Evolutionary conservation across 176 grass and related monocot species (phyloP).

Genomic region (Bolboschoenus planiculmis): DNA sequence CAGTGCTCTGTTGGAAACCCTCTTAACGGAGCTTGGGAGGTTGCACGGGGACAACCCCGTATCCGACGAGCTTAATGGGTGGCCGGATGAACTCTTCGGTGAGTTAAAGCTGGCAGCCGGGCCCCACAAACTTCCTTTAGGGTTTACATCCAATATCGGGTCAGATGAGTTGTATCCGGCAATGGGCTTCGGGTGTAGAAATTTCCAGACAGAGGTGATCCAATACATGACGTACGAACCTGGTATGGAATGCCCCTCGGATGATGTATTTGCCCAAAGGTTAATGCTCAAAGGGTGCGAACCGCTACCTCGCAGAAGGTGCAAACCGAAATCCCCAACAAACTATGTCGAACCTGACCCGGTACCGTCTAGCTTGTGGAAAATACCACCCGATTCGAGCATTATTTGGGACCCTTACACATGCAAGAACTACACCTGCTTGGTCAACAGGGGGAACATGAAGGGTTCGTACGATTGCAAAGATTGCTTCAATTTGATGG

Average conservation of each 20-base stretch:
- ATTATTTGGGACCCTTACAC: slow-evolving; percentile 61
- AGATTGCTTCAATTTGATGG: slow-evolving; percentile 77
- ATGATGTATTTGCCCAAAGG: slow-evolving; percentile 42
- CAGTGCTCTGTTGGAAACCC: slow-evolving; percentile 51
- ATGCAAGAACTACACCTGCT: slow-evolving; percentile 93
- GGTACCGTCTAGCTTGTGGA: slow-evolving; percentile 59
- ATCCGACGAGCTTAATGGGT: slow-evolving; percentile 19
- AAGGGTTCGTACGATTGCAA: slow-evolving; percentile 67
- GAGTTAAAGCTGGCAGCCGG: slow-evolving; percentile 42
- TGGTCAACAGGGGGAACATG: slow-evolving; percentile 39
- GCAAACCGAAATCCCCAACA: slow-evolving; percentile 45
- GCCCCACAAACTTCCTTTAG: slow-evolving; percentile 44
- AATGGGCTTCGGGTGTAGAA: slow-evolving; percentile 32
- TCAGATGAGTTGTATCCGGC: slow-evolving; percentile 35
- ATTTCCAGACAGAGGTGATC: slow-evolving; percentile 29
- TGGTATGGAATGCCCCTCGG: slow-evolving; percentile 50
- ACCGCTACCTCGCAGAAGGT: slow-evolving; percentile 65
- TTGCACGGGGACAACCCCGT: slow-evolving; percentile 34
- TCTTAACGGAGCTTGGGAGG: slow-evolving; percentile 46
- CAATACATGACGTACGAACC: slow-evolving; percentile 42
- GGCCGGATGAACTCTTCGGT: slow-evolving; percentile 22
- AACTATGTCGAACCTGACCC: slow-evolving; percentile 41
- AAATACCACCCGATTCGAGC: slow-evolving; percentile 54
- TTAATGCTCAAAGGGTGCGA: slow-evolving; percentile 72
- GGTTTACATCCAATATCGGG: slow-evolving; percentile 26